Percentiles rank a stretch among this genome's conserved stretches.
These are phyloP conservation scores for Suhomyces coccinellae DNA, from an alignment of 1,139 yeast genomes.

Conservation along the genomic window DNA sequence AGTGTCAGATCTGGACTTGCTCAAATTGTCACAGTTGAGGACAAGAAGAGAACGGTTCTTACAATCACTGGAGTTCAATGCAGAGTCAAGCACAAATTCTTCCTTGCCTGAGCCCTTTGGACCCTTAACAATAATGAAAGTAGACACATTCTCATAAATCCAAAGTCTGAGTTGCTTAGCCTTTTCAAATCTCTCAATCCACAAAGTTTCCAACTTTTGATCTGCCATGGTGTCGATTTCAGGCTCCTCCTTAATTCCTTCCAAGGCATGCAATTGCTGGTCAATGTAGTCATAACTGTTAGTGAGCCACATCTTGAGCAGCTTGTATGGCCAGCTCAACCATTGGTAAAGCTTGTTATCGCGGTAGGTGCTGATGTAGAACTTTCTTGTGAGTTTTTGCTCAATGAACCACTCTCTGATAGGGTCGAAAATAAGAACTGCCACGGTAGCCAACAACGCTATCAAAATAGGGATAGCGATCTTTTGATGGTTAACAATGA, in stretches of 20 bases:
- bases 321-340: slow-evolving; percentile 29
- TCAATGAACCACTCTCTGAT: slow-evolving; percentile 80
- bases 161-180: slow-evolving; percentile 71
- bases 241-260: neutral
- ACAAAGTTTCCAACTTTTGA: slow-evolving; percentile 39
- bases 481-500: slow-evolving; percentile 74
- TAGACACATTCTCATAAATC: slow-evolving; percentile 63
- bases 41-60: slow-evolving; percentile 58
- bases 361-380: slow-evolving; percentile 33
- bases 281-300: slow-evolving; percentile 29
- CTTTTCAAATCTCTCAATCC: slow-evolving; percentile 72
- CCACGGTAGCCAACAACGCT: slow-evolving; percentile 61
- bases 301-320: slow-evolving; percentile 28
- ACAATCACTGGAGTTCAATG: slow-evolving; percentile 47
- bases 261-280: slow-evolving; percentile 10
- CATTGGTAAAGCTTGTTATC: slow-evolving; percentile 32
- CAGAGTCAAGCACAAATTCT: slow-evolving; percentile 72
- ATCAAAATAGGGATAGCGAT: slow-evolving; percentile 64
- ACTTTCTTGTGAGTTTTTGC: slow-evolving; percentile 63
- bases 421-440: slow-evolving; percentile 89
- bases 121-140: slow-evolving; percentile 86
- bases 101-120: slow-evolving; percentile 94
- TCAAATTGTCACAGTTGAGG: slow-evolving; percentile 76
- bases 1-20: slow-evolving; percentile 73
- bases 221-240: slow-evolving; percentile 18